Evolutionary conservation across 2,329 filamentous ascomycete species (phyloP), one percentile per base, ranked within the genome.

Genomic region (Beauveria varroae): DNA sequence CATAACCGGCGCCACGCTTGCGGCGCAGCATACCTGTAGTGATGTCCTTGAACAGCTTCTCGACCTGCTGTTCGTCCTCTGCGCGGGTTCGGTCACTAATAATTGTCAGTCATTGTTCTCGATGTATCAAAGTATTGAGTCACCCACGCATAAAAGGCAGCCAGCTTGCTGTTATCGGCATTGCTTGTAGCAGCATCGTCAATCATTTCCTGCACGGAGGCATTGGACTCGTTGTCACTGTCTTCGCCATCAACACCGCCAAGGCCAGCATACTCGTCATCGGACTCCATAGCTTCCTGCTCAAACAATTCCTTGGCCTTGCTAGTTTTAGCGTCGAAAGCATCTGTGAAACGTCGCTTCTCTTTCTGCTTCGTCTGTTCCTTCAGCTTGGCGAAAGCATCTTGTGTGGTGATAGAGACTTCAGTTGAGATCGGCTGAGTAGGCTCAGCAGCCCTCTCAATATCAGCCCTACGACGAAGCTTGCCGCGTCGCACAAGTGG

Each of bases 211-310:
- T 89, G 84, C 64, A 95, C 84, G 8, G 89, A 81, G 34, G 86
- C 86, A 62, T 90, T 86, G 41, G 74, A 75, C 40, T 88, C 89
- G 63, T 90, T 84, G 62, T 92, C 89, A 60, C 87, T 88, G 65
- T 93, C 91, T 66, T 98, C 93, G 63, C 93, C 93, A 73, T 93
- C 93, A 12, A 80, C 88, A 64, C 95, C 95, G 66, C 95, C 95
- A 10, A 99, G 80, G 5, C 95, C 95, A 44, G 93, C 93, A 72
- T 98, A 99, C 73, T 99, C 95, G 71, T 99, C 95, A 71, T 99
- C 96, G 0, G 95, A 99, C 75, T 99, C 95, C 68, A 96, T 91
- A 63, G 95, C 93, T 71, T 96, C 92, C 66, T 97, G 95, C 66
- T 98, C 85, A 43, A 99, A 81, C 82, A 96, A 90, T 26, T 88